These are phyloP conservation scores for Cladophialophora psammophila DNA, from an alignment of 2,329 filamentous ascomycete genomes.

Conservation along the genomic window DNA sequence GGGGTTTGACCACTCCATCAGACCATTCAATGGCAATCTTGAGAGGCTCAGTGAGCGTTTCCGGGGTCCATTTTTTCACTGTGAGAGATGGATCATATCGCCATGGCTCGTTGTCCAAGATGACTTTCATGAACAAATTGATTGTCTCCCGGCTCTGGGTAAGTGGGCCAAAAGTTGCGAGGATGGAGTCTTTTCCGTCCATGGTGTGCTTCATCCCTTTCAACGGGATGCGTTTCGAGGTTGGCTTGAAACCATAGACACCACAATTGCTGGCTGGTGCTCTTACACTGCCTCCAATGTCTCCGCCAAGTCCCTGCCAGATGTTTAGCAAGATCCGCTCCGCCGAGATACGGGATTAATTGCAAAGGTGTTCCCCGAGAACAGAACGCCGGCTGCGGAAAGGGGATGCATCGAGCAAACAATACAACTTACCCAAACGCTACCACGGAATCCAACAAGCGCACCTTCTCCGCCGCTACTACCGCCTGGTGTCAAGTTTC, in stretches of 20 bases:
- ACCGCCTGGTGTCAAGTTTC: conserved; percentile 59
- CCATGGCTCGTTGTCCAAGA: conserved; percentile 59
- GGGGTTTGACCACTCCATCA: conserved; percentile 70
- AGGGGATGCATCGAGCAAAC: neutral
- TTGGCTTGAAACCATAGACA: conserved; percentile 52
- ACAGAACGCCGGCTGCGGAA: neutral
- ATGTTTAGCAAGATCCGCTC: neutral
- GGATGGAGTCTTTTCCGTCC: conserved; percentile 45
- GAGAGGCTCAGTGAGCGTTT: conserved; percentile 47
- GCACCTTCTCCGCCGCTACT: conserved; percentile 66
- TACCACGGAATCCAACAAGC: conserved; percentile 60
- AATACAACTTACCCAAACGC: conserved; percentile 36
- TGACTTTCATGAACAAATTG: conserved; percentile 52
- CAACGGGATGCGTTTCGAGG: conserved; percentile 49
- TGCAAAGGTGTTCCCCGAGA: neutral
- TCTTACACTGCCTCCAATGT: conserved; percentile 56
- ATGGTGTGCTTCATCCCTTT: conserved; percentile 26
- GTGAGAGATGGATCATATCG: conserved; percentile 60
- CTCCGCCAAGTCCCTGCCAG: conserved; percentile 62
- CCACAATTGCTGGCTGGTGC: conserved; percentile 51
- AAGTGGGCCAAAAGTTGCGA: conserved; percentile 62
- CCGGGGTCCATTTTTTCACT: conserved; percentile 60
- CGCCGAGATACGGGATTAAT: neutral
- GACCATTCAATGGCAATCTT: conserved; percentile 69
- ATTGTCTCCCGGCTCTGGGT: conserved; percentile 60